Evolutionary conservation across 2,329 filamentous ascomycete genomes (phyloP), one percentile per base, ranked within the genome.

Genomic region (Fusarium oxysporum): DNA sequence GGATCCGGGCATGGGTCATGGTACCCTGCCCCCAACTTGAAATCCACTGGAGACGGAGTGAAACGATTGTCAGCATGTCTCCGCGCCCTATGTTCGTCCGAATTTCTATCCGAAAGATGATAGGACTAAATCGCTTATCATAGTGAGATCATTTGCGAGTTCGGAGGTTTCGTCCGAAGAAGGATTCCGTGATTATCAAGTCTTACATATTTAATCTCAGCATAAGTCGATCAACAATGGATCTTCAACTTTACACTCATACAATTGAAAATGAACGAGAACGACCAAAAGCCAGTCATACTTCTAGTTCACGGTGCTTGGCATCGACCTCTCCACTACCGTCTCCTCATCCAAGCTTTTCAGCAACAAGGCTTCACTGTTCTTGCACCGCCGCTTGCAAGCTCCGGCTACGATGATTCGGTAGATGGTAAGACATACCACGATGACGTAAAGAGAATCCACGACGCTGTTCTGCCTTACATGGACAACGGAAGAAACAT

Each of bases 311-410:
- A 72, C 17, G 73, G 73, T n/a, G 71, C 71, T 6, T 74, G 71
- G 73, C 68, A 76, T 19, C 65, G 41, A 5, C 68, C 73, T 4
- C 13, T 66, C 19, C 73, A 76, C 13, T 76, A 70, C n/a, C 60
- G 50, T 4, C 16, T 23, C 10, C 54, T 76, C 5, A 66, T 76
- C 13, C 8, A 67, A 33, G 44, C 47, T 3, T 60, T 76, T 4
- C 50, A 58, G 7, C 30, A 35, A 2, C 35, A 66, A 6, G 65
- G 48, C 6, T 65, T 70, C 37, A 70, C 58, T 7, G 59, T 68
- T 6, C 25, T 74, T 1, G 50, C 48, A 0, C 73, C 70, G 9
- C 57, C 70, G 5, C 58, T 69, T 14, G 70, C 72, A 3, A 66
- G 44, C 6, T 55, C 72, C 4, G 72, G 67, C 3, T 71, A 75